Evolutionary conservation across 176 grass and related monocot genomes (phyloP).

Genomic region (Aegilops bicornis): DNA sequence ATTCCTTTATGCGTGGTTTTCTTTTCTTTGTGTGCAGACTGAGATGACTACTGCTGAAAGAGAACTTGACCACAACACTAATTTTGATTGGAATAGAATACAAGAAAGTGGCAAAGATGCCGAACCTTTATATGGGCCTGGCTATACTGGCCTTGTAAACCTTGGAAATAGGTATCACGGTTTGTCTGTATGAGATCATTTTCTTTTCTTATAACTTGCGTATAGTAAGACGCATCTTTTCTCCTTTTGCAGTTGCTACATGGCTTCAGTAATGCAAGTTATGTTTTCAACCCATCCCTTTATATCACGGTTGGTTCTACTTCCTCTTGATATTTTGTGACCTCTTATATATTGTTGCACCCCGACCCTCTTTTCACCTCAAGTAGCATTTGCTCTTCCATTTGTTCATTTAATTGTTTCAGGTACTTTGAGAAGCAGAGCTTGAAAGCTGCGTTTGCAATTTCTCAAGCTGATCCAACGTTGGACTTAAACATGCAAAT

Average conservation of each 20-base stretch:
- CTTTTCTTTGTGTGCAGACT: conserved; percentile 57
- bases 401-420: conserved; percentile 27
- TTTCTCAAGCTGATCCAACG: conserved; percentile 79
- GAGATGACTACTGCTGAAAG: conserved; percentile 99
- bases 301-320: conserved; percentile 60
- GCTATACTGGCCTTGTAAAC: conserved; percentile 92
- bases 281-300: conserved; percentile 85
- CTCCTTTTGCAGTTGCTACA: conserved; percentile 72
- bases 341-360: conserved; percentile 18
- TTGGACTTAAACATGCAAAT: conserved; percentile 92
- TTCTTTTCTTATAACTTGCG: conserved; percentile 24
- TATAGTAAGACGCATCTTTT: not conserved
- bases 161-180: conserved; percentile 84
- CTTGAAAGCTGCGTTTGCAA: conserved; percentile 79
- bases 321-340: not conserved
- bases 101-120: conserved; percentile 92
- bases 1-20: not conserved
- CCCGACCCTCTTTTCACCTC: not conserved
- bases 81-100: conserved; percentile 99
- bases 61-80: conserved; percentile 95
- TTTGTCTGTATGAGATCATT: conserved; percentile 2
- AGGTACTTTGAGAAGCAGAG: conserved; percentile 90
- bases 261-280: conserved; percentile 97
- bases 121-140: conserved; percentile 82
- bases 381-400: not conserved